Conservation (phyloP, 2,329 filamentous ascomycete genomes). For the Pseudogymnoascus sp. region DNA sequence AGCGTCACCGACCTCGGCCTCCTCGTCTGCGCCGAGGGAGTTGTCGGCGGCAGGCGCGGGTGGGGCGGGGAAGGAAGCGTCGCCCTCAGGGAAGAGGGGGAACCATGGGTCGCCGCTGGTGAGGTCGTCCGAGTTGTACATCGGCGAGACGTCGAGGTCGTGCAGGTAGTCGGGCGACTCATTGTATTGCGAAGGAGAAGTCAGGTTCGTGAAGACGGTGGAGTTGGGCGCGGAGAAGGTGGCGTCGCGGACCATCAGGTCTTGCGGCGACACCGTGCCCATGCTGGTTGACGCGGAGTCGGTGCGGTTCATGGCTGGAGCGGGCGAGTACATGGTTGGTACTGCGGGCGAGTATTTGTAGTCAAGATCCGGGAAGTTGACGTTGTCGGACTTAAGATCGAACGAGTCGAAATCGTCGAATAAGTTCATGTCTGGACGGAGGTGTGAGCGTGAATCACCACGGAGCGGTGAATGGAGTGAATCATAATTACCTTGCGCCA, state of each 20-base stretch:
- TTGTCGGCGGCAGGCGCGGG: conserved; percentile 17
- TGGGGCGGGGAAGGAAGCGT: conserved; percentile 18
- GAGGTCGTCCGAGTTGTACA: conserved; percentile 48
- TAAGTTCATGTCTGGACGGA: conserved; percentile 42
- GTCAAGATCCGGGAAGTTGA: conserved; percentile 6
- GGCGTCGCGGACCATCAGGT: conserved; percentile 62
- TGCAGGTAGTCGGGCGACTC: conserved; percentile 67
- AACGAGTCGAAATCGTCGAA: conserved; percentile 52
- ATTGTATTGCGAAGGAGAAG: conserved; percentile 71
- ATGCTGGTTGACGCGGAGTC: conserved; percentile 43
- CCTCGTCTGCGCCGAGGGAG: conserved; percentile 28
- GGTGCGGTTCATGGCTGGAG: conserved; percentile 26
- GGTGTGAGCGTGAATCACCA: conserved; percentile 26
- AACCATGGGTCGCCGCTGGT: conserved; percentile 55
- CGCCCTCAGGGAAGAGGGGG: conserved; percentile 57
- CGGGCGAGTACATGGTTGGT: conserved; percentile 43
- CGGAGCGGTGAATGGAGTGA: conserved; percentile 13
- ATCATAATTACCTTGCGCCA: conserved; percentile 47
- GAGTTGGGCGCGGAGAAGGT: conserved; percentile 75
- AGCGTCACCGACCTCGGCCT: conserved; percentile 40
- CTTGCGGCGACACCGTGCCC: conserved; percentile 76
- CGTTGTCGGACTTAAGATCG: conserved; percentile 30
- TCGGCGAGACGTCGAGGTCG: conserved; percentile 69
- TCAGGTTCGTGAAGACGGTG: conserved; percentile 71
- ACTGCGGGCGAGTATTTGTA: conserved; percentile 27